These are phyloP conservation scores for Candida sanyaensis DNA, from an alignment of 1,139 yeast genomes.

Conservation along the genomic window DNA sequence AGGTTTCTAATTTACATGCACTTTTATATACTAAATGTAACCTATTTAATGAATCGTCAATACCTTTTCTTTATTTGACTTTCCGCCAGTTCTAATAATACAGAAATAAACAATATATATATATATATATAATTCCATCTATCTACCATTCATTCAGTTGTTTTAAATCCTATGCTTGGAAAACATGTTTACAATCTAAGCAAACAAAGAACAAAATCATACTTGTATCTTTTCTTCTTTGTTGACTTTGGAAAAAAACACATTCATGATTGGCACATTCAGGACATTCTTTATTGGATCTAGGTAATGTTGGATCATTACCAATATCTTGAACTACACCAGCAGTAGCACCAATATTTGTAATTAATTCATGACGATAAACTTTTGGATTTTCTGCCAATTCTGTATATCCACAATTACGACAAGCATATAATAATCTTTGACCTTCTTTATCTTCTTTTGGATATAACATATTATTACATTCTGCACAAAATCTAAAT, in stretches of 20 bases:
- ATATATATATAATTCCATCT: no score
- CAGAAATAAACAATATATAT: background rate
- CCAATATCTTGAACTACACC: constrained; percentile 98
- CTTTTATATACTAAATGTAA: background rate
- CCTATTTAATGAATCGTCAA: background rate
- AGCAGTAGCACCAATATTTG: constrained; percentile 92
- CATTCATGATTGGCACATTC: constrained; percentile 84
- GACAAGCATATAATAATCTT: constrained; percentile 84
- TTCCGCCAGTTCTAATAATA: background rate
- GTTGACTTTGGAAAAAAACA: constrained; percentile 96
- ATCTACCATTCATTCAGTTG: background rate
- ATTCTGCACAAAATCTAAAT: constrained; percentile 89
- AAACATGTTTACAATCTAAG: constrained; percentile 78
- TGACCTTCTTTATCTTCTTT: constrained; percentile 81
- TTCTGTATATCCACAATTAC: constrained; percentile 94
- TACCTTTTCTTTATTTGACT: background rate
- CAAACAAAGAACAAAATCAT: constrained; percentile 96
- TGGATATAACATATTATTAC: constrained; percentile 99
- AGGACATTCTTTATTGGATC: constrained; percentile 93
- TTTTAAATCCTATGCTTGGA: constrained; percentile 35
- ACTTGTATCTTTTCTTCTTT: constrained; percentile 89
- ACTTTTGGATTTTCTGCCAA: constrained; percentile 88
- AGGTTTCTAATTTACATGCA: constrained; percentile 3
- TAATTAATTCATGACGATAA: constrained; percentile 88
- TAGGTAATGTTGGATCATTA: constrained; percentile 91